Evolutionary conservation across 805 yeast genomes (phyloP), one percentile per base, ranked within the genome.

Genomic region (Torulaspora gathmanii): DNA sequence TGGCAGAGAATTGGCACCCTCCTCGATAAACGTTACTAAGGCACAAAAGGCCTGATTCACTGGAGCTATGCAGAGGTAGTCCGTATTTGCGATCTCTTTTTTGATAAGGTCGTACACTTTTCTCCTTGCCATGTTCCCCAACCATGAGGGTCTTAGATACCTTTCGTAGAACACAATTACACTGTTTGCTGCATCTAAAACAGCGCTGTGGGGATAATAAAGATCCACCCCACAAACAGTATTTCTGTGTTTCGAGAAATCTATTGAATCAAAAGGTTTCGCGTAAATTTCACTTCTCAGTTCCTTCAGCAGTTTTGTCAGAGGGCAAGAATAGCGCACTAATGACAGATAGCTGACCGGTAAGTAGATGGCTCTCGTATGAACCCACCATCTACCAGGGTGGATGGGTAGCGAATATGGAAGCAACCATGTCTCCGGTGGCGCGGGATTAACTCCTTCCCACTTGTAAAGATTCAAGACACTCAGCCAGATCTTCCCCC

Each of bases 351-450:
- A 93, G 13, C 96, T 91, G 56, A 91, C 69, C 0, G 98, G 90
- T 27, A 86, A 64, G 57, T 90, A 93, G 17, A 93, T 86, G 0
- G 93, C 95, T 45, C 99, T 73, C 0, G 97, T 90, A 60, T 93
- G 99, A 17, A 91, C 96, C 99, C 99, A 93, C 99, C 98, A 93
- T 60, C 86, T 77, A 28, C 90, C 95, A 1, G 99, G 99, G 60
- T 93, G 98, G 33, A 89, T 71, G 0, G 96, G 95, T 1, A 83
- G 57, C 39, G 72, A 60, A 50, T 88, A 86, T 1, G 99, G 99
- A 33, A 91, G 65, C 47, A 83, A 65, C 93, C 96, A 93, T 39
- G 89, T 68, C 60, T 93, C 99, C 1, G 97, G 91, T 2, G 99
- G 99, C 1, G 96, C 95, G 2, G 99, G 99, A 55, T 93, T 93